A percentile compares a stretch with the other conserved stretches of the same genome.
Evolutionary conservation across 441 rosid genomes (phyloP).

Genomic region (Pelargonium myrrhifolium): DNA sequence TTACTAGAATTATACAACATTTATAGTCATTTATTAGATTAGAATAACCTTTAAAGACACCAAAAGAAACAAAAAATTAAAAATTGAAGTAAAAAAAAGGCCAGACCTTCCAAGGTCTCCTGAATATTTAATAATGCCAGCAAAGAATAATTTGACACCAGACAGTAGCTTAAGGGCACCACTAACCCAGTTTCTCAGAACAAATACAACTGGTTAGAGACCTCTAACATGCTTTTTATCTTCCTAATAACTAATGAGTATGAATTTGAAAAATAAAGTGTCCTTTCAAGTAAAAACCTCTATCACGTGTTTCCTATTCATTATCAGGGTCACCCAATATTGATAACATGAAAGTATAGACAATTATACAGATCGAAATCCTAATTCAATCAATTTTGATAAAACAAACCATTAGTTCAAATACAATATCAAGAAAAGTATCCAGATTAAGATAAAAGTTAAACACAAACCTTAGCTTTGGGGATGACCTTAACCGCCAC

Average conservation of each 20-base stretch:
- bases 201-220: too few relatives aligned
- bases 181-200: background rate
- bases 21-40: too few relatives aligned
- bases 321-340: background rate
- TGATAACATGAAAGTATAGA: background rate
- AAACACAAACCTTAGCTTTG: conserved; percentile 56
- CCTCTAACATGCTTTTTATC: too few relatives aligned
- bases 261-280: background rate
- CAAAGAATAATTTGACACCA: background rate
- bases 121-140: background rate
- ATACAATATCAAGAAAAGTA: background rate
- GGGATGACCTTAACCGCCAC: conserved; percentile 93
- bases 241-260: background rate
- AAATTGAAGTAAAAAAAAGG: background rate
- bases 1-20: too few relatives aligned
- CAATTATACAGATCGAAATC: background rate
- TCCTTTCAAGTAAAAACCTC: background rate
- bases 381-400: background rate
- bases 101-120: background rate
- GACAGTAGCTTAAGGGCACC: background rate
- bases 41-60: too few relatives aligned
- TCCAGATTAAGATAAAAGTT: background rate
- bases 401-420: too few relatives aligned
- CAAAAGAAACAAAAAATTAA: background rate
- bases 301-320: background rate